A percentile compares a stretch with the other conserved stretches of the same genome.
Conservation (phyloP, 2,329 filamentous ascomycete genomes). For the Fusarium lyarnte region DNA sequence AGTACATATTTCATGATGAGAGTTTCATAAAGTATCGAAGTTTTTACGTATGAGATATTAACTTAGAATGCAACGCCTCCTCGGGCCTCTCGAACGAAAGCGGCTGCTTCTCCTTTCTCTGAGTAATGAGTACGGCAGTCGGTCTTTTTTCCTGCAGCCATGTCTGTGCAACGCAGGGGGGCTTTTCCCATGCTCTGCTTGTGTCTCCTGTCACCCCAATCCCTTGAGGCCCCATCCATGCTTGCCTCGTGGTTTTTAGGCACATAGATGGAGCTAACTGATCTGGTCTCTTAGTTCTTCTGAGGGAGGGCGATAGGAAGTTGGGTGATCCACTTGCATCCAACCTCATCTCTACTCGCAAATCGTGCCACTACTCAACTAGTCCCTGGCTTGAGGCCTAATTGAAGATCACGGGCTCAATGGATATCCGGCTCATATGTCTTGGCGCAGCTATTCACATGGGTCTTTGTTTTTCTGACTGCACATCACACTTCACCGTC, state of each 20-base stretch:
- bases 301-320: background rate
- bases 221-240: conserved; percentile 20
- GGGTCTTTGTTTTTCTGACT: background rate
- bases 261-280: conserved; percentile 5
- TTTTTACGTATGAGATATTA: conserved; percentile 30
- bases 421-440: background rate
- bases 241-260: conserved; percentile 29
- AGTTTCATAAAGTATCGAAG: background rate
- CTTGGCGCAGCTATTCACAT: background rate
- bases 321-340: background rate
- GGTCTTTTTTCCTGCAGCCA: background rate
- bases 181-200: background rate
- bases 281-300: background rate
- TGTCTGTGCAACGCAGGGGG: conserved; percentile 25
- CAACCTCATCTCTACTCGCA: background rate
- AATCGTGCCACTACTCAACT: background rate
- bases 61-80: background rate
- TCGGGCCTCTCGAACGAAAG: background rate
- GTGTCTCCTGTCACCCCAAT: conserved; percentile 10
- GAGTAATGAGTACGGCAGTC: background rate
- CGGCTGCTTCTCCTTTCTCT: background rate
- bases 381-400: conserved; percentile 1
- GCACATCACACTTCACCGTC: background rate
- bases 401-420: conserved; percentile 7
- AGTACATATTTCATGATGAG: background rate